Evolutionary conservation across 2,329 filamentous ascomycete genomes (phyloP), one percentile per base, ranked within the genome.

Genomic region (Cladosporium velox): DNA sequence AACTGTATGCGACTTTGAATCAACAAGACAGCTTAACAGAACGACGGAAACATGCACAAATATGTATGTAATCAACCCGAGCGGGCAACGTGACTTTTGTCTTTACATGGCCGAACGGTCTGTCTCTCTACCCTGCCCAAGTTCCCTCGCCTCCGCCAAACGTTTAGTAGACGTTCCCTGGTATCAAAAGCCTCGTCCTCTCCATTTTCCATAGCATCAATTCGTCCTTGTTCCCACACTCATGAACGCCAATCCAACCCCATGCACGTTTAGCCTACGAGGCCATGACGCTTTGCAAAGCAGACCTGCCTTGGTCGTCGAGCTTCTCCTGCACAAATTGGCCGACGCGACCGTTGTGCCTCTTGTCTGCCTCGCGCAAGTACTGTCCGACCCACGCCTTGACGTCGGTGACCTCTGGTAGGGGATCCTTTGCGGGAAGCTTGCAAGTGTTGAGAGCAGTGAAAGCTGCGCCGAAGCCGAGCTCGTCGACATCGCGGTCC

Each of bases 401-500:
- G 63, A 92, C 91, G 64, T 93, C 89, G 5, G 87, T 85, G 15
- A 97, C 88, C 68, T 97, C 91, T 0, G 93, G 90, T 83, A 93
- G 98, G 24, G 93, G 90, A 76, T 98, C 95, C 61, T 84, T 85
- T 1, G 86, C 81, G 4, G 87, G 82, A 67, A 88, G 88, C 77
- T 90, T 92, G 81, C 94, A 95, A 0, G 94, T 97, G 81, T 94
- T 96, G 69, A 99, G 86, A 35, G 91, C 90, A 0, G 95, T 98
- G 80, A 96, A 99, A 10, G 93, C 94, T 70, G 97, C 89, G 30
- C 95, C 95, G 75, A 99, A 99, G 32, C 92, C 90, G 71, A 97
- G 88, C 77, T 99, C 95, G 73, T 99, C 95, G 30, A 97, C 91
- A 73, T 98, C 94, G 3, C 92, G 89, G 76, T 98, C 95, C 12